phyloP scores from a whole-genome alignment of 2,329 filamentous ascomycete genomes.

The Lachnellula hyalina region DNA sequence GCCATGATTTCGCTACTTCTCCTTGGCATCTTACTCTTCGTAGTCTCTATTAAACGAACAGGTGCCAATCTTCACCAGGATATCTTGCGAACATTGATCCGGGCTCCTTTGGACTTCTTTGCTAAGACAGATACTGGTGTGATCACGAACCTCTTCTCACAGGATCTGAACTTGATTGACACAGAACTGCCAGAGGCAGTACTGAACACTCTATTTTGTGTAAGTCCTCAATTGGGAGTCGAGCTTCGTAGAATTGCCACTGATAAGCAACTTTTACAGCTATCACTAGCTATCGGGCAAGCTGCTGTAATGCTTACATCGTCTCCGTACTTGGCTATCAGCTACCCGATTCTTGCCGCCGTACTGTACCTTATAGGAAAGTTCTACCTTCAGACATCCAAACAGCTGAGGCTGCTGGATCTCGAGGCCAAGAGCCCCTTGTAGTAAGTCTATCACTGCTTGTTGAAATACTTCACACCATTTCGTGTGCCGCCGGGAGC shows the following conservation, averaged over 20 bases:
- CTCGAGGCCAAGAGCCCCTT: conserved; percentile 39
- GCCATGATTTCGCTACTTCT: conserved; percentile 21
- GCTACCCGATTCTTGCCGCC: conserved; percentile 5
- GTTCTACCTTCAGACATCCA: conserved; percentile 42
- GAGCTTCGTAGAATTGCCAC: no score
- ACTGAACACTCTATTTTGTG: neutral
- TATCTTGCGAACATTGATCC: conserved; percentile 17
- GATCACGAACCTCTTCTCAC: conserved; percentile 22
- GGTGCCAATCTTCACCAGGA: conserved; percentile 24
- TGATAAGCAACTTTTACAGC: neutral
- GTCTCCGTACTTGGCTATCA: conserved; percentile 5
- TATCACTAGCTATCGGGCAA: neutral
- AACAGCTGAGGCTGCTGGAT: conserved; percentile 43
- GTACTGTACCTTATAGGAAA: conserved; percentile 30
- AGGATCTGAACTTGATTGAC: conserved; percentile 25
- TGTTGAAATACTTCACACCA: neutral
- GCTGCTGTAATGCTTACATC: conserved; percentile 4
- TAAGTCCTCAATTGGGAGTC: neutral
- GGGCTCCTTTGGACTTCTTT: conserved; percentile 16
- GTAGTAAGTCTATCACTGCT: conserved; percentile 23
- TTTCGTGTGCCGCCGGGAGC: no score
- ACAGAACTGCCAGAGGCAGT: conserved; percentile 20
- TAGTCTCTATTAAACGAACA: conserved; percentile 20
- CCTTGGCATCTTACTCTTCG: conserved; percentile 16
- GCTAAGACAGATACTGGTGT: conserved; percentile 15